Percentiles rank a stretch among this genome's conserved stretches.
Evolutionary conservation across 2,329 filamentous ascomycete genomes (phyloP).

Genomic region (Fusarium sp.): DNA sequence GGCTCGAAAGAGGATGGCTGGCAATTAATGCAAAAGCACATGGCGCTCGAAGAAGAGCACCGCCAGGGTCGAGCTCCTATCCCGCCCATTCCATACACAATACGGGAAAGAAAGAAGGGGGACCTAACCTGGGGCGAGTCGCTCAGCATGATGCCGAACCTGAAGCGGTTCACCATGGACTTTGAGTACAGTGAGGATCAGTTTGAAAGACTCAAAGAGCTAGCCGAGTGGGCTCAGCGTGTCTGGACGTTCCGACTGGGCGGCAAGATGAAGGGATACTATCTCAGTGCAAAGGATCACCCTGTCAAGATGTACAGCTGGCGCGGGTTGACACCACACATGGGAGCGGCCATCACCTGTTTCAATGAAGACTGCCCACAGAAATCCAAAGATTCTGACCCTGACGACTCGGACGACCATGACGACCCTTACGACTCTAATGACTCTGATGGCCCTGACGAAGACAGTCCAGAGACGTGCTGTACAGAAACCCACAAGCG

Average conservation of each 20-base stretch:
- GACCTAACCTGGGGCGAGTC: constrained; percentile 7
- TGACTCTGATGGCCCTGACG: not conserved
- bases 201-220: not conserved
- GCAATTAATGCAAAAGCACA: constrained; percentile 10
- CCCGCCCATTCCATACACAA: constrained; percentile 6
- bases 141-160: constrained; percentile 11
- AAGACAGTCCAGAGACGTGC: not conserved
- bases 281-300: constrained; percentile 16
- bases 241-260: constrained; percentile 29
- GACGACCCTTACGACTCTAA: too few relatives aligned
- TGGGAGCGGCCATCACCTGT: not conserved
- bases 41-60: constrained; percentile 10
- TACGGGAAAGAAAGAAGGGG: not conserved
- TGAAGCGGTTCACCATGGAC: constrained; percentile 14
- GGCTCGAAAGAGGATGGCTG: not conserved
- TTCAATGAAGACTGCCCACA: not conserved
- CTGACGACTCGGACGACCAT: too few relatives aligned
- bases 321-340: not conserved
- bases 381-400: not conserved
- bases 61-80: not conserved
- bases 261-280: constrained; percentile 25
- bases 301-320: constrained; percentile 15
- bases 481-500: not conserved
- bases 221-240: constrained; percentile 26
- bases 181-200: constrained; percentile 21